Evolutionary conservation across 768 basidiomycete genomes (phyloP).

Genomic region (Dioszegia aurantiaca): DNA sequence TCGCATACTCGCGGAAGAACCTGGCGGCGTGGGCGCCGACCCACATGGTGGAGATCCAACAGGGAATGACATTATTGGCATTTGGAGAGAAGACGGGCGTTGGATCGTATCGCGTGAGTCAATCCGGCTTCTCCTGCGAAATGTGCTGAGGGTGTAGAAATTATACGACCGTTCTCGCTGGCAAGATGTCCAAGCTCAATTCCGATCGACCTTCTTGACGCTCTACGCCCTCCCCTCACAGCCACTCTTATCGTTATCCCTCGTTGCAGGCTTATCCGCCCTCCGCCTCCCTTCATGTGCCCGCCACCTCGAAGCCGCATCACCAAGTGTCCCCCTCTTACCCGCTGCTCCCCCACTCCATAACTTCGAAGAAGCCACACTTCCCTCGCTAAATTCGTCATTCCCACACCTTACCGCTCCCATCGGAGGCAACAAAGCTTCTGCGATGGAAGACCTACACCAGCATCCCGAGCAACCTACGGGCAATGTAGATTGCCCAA

Average conservation of each 20-base stretch:
- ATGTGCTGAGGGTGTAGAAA: conserved; percentile 57
- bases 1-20: conserved; percentile 77
- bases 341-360: conserved; percentile 44
- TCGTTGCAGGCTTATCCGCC: conserved; percentile 87
- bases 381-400: conserved; percentile 11
- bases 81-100: conserved; percentile 66
- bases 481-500: conserved; percentile 67
- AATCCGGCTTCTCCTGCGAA: neutral
- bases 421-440: conserved; percentile 15
- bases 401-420: conserved; percentile 25
- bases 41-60: conserved; percentile 71
- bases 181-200: conserved; percentile 68
- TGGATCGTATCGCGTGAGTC: conserved; percentile 72
- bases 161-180: conserved; percentile 80
- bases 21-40: conserved; percentile 73
- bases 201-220: conserved; percentile 80
- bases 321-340: conserved; percentile 29
- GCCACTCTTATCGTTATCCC: conserved; percentile 77
- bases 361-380: conserved; percentile 32
- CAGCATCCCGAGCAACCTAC: conserved; percentile 35
- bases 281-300: conserved; percentile 86
- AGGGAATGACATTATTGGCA: conserved; percentile 72
- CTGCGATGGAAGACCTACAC: conserved; percentile 26
- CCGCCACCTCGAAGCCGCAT: conserved; percentile 10
- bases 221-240: conserved; percentile 84